Base-by-base conservation (phyloP, 805 yeast genomes). In the Wickerhamomyces ciferrii region DNA sequence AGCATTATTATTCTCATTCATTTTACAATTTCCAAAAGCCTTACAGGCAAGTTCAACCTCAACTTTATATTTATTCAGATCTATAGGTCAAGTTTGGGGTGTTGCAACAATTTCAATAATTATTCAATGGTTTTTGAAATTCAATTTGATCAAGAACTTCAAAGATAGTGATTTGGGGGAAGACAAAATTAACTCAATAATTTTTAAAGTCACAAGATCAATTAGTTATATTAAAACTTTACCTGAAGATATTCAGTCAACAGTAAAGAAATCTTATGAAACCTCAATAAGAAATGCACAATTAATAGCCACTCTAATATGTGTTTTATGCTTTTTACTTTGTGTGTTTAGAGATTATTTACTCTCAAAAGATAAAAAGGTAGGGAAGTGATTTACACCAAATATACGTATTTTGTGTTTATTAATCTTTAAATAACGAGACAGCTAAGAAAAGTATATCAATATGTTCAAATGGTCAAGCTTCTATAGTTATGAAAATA, bases 11-110 rank as follows among this genome's bases (percentile, higher is more conserved):
- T 65, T 83, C 29, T 76, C 88, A 2, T 76, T 83, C 67, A 82
- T 84, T 49, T 83, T 88, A 5, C 77, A 87, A 2, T 87, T 81
- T 14, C 86, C 88, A 1, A 59, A 68, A 23, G 74, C 77, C 42
- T 71, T 71, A 53, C 90, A 83, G 58, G 83, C 86, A 1, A 70
- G 81, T 37, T 78, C 83, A 2, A 81, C 86, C 0, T 77, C 85
- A 4, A 76, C 81, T 43, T 82, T 79, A 52, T 81, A 81, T 52
- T 76, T 84, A 1, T 81, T 81, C 56, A 70, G 86, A 59, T 72
- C 84, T 11, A 75, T 82, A 3, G 85, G 85, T 1, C 77, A 84
- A 3, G 79, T 84, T 1, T 64, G 79, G 40, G 87, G 86, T 41
- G 80, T 80, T 19, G 71, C 88, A 0, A 57, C 80, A 18, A 50